phyloP scores from a whole-genome alignment of 139 green algal genomes.

The Ulvella scutata region DNA sequence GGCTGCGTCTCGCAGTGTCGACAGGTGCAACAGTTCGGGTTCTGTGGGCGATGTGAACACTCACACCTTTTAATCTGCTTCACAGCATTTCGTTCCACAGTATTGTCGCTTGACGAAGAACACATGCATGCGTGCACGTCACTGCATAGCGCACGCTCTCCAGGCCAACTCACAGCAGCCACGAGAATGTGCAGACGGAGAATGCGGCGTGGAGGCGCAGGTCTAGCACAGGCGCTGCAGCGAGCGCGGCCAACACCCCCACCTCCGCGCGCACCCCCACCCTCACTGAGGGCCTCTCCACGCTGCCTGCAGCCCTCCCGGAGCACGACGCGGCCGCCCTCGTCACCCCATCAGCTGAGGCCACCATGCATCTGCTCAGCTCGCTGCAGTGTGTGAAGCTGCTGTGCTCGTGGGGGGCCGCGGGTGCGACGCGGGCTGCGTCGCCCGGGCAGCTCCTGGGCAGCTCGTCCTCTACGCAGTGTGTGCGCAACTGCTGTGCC shows the following conservation, averaged over 20 bases:
- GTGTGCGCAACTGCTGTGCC: background rate
- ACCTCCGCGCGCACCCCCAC: background rate
- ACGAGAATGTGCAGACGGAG: background rate
- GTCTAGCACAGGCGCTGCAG: background rate
- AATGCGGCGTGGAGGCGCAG: background rate
- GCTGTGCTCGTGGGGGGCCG: background rate
- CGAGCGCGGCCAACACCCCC: no score
- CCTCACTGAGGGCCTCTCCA: background rate
- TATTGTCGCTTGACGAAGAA: no score
- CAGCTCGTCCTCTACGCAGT: no score
- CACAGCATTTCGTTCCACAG: no score
- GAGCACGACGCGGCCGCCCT: background rate
- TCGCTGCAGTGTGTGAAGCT: background rate
- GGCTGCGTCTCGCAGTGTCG: no score
- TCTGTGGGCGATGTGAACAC: no score
- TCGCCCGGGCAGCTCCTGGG: background rate
- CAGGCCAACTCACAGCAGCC: no score
- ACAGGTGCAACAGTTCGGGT: no score
- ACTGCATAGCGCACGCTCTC: no score
- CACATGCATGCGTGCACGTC: no score
- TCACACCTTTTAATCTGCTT: no score
- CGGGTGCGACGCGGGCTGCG: background rate
- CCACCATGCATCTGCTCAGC: conserved; percentile 1
- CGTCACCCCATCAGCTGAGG: background rate
- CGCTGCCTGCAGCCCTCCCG: background rate